phyloP scores from a whole-genome alignment of 805 yeast species.

The Ogataea neopini region DNA sequence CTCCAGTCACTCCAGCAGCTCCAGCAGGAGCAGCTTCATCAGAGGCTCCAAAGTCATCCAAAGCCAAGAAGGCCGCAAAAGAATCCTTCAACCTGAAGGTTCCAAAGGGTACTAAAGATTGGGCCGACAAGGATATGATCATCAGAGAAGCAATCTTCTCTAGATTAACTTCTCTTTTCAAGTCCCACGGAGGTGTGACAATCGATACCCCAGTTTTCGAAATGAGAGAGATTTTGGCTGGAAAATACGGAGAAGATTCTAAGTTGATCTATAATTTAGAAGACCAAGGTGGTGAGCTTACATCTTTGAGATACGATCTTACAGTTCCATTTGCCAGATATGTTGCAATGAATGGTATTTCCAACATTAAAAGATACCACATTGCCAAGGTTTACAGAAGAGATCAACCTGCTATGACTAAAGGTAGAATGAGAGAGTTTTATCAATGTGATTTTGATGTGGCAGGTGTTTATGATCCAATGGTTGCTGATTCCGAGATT shows the following conservation, averaged over 20 bases:
- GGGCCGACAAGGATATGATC: slow-evolving; percentile 98
- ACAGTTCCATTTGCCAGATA: slow-evolving; percentile 98
- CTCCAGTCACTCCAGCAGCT: background rate
- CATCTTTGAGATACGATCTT: slow-evolving; percentile 92
- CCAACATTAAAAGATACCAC: slow-evolving; percentile 89
- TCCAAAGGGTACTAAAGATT: slow-evolving; percentile 97
- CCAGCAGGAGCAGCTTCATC: background rate
- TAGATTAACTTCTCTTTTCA: slow-evolving; percentile 71
- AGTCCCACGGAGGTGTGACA: slow-evolving; percentile 97
- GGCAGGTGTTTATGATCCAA: slow-evolving; percentile 88
- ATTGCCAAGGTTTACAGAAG: slow-evolving; percentile 98
- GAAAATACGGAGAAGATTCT: slow-evolving; percentile 98
- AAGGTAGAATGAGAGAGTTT: slow-evolving; percentile 99
- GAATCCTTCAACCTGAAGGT: slow-evolving; percentile 79
- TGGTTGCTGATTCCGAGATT: slow-evolving; percentile 96
- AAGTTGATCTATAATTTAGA: slow-evolving; percentile 93
- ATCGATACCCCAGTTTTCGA: slow-evolving; percentile 99
- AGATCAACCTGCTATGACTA: slow-evolving; percentile 99
- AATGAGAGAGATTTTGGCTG: slow-evolving; percentile 90
- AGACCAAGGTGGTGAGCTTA: slow-evolving; percentile 98
- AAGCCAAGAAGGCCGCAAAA: slow-evolving; percentile 44
- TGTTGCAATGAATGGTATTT: slow-evolving; percentile 93
- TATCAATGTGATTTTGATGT: slow-evolving; percentile 98
- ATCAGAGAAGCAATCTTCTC: slow-evolving; percentile 85
- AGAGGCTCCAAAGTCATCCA: slow-evolving; percentile 1